Base-by-base conservation (phyloP, 495 filamentous ascomycete genomes). In the Friedmanniomyces simplex region DNA sequence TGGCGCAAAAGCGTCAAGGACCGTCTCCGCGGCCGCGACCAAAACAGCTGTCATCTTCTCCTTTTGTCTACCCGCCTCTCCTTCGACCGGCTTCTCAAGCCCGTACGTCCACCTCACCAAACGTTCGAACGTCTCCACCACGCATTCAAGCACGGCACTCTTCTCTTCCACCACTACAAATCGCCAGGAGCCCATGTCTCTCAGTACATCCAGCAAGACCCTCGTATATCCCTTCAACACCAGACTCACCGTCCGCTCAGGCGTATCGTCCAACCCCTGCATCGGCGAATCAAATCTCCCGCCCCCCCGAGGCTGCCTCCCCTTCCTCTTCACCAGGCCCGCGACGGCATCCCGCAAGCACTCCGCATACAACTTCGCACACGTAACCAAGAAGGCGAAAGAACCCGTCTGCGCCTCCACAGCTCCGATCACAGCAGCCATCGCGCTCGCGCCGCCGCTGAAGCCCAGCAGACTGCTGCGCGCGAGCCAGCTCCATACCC, bases 101-200 rank as follows among this genome's bases (percentile, higher is more conserved):
- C 61, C 61, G 28, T 53, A 60, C 12, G 61, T 51, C 28, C 83
- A 88, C 20, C 76, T 73, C 11, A 96, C 67, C 28, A 95, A 78
- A 20, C 77, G 81, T 59, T 85, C 76, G 66, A 96, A 88, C 20
- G 81, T 79, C 7, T 67, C 74, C 8, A 85, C 77, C 25, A 96
- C 78, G 65, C 61, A 72, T 26, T 67, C 70, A 55, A 76, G 79
- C 53, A 87, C 75, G 54, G 79, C 74, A 59, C 85, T 77, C 50
- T 82, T 80, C 51, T 91, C 82, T 26, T 83, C 74, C 18, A 79
- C 75, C 4, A 79, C 75, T 12, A 76, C 76, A 66, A 94, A 95
- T 63, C 82, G 85, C 94, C 91, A 97, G 6, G 80, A 87, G 20
- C 77, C 77, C 18, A 82, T 86, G 68, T 84, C 88, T 71, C 91